Conservation (phyloP, 345 rosid species). For the Durio zibethinus region DNA sequence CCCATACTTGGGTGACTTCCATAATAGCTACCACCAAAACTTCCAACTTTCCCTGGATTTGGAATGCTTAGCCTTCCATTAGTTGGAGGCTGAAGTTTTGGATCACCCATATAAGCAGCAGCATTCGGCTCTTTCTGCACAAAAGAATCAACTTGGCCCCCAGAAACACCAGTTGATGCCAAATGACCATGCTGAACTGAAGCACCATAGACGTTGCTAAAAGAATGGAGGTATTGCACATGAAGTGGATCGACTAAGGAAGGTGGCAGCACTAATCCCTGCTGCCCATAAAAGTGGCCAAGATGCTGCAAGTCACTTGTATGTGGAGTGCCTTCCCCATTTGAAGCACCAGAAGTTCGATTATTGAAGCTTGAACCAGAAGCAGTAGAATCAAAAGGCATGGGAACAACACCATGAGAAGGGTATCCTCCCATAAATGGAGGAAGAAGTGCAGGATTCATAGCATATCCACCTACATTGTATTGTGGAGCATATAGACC, state of each 20-base stretch:
- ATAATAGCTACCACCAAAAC: constrained; percentile 40
- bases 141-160: constrained; percentile 43
- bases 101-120: constrained; percentile 46
- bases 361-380: constrained; percentile 42
- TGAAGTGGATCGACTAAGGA: constrained; percentile 64
- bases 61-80: constrained; percentile 45
- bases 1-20: constrained; percentile 59
- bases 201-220: constrained; percentile 45
- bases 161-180: constrained; percentile 33
- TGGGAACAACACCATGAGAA: constrained; percentile 57
- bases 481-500: constrained; percentile 67
- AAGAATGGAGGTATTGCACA: constrained; percentile 63
- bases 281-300: constrained; percentile 50
- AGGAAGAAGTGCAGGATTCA: constrained; percentile 52
- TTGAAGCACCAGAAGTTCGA: constrained; percentile 32
- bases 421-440: constrained; percentile 70
- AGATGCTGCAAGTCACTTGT: constrained; percentile 40
- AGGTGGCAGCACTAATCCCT: constrained; percentile 48
- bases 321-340: constrained; percentile 37
- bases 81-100: constrained; percentile 45
- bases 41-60: constrained; percentile 49
- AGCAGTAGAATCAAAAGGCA: constrained; percentile 53
- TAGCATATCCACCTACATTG: constrained; percentile 54
- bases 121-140: constrained; percentile 39
- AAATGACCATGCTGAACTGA: constrained; percentile 47